Base-by-base conservation (phyloP, 495 filamentous ascomycete genomes). In the Friedmanniomyces simplex region DNA sequence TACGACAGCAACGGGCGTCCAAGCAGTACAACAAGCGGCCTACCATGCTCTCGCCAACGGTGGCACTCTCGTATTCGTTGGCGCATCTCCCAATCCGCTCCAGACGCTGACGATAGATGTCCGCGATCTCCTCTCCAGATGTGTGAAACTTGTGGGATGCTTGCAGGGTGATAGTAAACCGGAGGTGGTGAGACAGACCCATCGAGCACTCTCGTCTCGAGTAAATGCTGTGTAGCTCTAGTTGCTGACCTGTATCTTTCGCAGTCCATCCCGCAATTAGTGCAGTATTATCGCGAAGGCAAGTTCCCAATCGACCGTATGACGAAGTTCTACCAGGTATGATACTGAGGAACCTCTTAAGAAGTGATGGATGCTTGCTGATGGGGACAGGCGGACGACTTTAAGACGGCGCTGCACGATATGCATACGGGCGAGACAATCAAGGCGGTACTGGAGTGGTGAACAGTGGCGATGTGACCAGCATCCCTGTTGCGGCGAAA, bases 291-390 rank as follows among this genome's bases (percentile, higher is more conserved):
- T 46, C 58, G 62, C 10, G 67, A 66, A 41, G 67, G 67, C 16
- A 64, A 58, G 58, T 54, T 69, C 13, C 65, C 65, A 6, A 21
- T 69, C 24, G 63, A 69, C 41, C 63, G 63, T 41, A n/a, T 69
- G 28, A 54, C 63, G 18, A 63, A 63, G 54, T 46, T 11, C 10
- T 63, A 47, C 72, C 86, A 84, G 62, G 88, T 87, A 8, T 12
- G 43, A 8, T 21, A 6, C 21, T 37, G 34, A n/a, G n/a, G n/a
- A n/a, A n/a, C n/a, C n/a, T n/a, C n/a, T n/a, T n/a, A n/a, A n/a
- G n/a, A 11, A 47, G 8, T n/a, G 43, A 8, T 47, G 43, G 13
- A n/a, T 8, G 13, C 8, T 8, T 47, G 20, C 10, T 47, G 43
- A 47, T 7, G 7, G 18, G 6, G 14, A 47, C 20, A 47, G 43